Base-by-base conservation (phyloP, 768 basidiomycete species). In the Lepiota subincarnata region DNA sequence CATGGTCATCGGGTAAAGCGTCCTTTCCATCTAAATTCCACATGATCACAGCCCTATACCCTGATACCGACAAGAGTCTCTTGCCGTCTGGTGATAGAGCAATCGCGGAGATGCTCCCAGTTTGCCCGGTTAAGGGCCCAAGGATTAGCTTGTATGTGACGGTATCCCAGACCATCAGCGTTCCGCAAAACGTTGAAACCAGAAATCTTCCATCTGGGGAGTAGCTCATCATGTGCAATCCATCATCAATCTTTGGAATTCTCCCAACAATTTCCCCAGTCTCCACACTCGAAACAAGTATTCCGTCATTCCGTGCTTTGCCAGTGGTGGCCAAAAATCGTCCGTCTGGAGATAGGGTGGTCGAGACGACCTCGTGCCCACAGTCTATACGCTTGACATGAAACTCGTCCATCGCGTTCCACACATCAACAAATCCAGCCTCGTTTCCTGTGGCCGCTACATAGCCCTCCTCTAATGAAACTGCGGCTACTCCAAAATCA, bases 271-370 rank as follows among this genome's bases (percentile, higher is more conserved):
- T 7, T 8, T 31, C 8, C 31, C 31, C 31, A 3, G 55, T 47
- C 18, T 28, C 22, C 18, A 44, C 20, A 38, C 50, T 36, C 59
- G 56, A 60, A 10, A 55, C 35, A 5, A 45, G 41, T 28, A 36
- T 5, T 54, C 40, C 37, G 41, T 20, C 31, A 50, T 64, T 62
- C 18, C 26, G 28, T 8, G 63, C 64, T 1, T 37, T 57, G 5
- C 61, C 57, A 14, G 53, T 49, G 22, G 63, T 41, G 24, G 24
- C 24, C 24, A 24, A 5, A 20, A 47, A 34, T 10, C 20, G 10
- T 12, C 59, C 59, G 38, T 58, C 51, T 6, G 50, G 46, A 4
- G 60, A 62, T 48, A 62, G 62, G 16, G 54, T 49, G 36, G 19
- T 5, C 24, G 24, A 24, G 24, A 2, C 3, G 5, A 24, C 24